Conservation (phyloP, 2,329 filamentous ascomycete species). For the Diaporthe australafricana region DNA sequence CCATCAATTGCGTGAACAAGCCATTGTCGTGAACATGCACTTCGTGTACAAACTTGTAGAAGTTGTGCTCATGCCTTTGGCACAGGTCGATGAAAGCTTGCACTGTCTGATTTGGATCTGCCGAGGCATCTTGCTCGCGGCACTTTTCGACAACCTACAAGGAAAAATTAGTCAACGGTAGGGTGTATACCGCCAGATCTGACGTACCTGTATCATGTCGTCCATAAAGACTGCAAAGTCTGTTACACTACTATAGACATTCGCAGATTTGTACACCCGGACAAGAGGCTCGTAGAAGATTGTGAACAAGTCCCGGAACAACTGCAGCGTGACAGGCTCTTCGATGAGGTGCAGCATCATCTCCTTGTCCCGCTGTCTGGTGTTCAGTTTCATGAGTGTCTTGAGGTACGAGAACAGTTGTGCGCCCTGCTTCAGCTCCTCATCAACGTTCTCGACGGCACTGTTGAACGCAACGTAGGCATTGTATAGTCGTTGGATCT, state of each 20-base stretch:
- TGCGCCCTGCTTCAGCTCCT: conserved; percentile 88
- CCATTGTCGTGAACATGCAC: conserved; percentile 97
- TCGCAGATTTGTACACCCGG: conserved; percentile 97
- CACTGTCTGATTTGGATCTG: conserved; percentile 97
- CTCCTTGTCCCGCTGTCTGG: conserved; percentile 90
- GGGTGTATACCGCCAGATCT: background rate
- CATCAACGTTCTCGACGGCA: conserved; percentile 90
- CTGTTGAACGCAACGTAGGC: conserved; percentile 97
- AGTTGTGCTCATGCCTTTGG: conserved; percentile 92
- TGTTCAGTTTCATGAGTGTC: conserved; percentile 91
- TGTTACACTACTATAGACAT: conserved; percentile 96
- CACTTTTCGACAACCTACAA: conserved; percentile 72
- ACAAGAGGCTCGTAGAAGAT: conserved; percentile 99
- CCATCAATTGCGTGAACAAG: conserved; percentile 95
- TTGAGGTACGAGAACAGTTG: conserved; percentile 95
- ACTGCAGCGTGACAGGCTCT: conserved; percentile 94
- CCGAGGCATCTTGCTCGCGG: conserved; percentile 82
- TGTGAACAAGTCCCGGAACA: conserved; percentile 95
- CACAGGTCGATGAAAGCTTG: conserved; percentile 98
- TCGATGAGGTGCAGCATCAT: conserved; percentile 98
- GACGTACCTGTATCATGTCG: conserved; percentile 83
- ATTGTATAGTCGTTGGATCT: conserved; percentile 89
- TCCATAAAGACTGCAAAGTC: conserved; percentile 95
- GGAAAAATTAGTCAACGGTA: background rate
- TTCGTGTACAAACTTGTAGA: conserved; percentile 99